phyloP scores from a whole-genome alignment of 192 early-diverging fungal species.

The Neocallimastix lanati region DNA sequence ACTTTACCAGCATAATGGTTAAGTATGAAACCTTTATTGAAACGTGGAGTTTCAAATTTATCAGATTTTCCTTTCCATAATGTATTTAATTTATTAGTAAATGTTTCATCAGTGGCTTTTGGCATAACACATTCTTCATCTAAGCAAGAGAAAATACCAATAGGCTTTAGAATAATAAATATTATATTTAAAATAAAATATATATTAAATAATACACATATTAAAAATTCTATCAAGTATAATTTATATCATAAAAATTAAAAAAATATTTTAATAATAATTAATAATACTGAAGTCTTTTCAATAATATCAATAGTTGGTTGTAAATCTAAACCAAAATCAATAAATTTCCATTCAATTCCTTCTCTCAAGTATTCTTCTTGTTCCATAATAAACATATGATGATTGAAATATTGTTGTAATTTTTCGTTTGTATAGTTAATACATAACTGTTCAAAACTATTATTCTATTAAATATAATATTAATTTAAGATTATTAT shows the following conservation, averaged over 20 bases:
- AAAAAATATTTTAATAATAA: too few relatives aligned
- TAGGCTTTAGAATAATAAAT: slow-evolving; percentile 20
- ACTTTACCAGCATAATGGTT: slow-evolving; percentile 92
- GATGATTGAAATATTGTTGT: slow-evolving; percentile 99
- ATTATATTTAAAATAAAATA: too few relatives aligned
- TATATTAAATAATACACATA: too few relatives aligned
- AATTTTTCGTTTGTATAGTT: slow-evolving; percentile 98
- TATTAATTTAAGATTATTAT: too few relatives aligned
- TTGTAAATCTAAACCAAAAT: slow-evolving; percentile 92
- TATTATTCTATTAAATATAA: slow-evolving; percentile 60
- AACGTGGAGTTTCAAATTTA: slow-evolving; percentile 74
- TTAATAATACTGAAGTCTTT: slow-evolving; percentile 42
- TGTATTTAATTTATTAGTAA: slow-evolving; percentile 74
- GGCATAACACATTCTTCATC: slow-evolving; percentile 98
- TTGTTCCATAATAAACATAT: slow-evolving; percentile 97
- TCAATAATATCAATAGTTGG: slow-evolving; percentile 97
- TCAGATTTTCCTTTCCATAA: slow-evolving; percentile 73
- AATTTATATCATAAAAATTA: too few relatives aligned
- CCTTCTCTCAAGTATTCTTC: slow-evolving; percentile 91
- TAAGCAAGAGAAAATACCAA: slow-evolving; percentile 84
- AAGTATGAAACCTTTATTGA: slow-evolving; percentile 70
- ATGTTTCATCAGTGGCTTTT: slow-evolving; percentile 81
- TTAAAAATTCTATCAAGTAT: too few relatives aligned
- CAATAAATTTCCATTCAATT: slow-evolving; percentile 96
- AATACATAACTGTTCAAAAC: slow-evolving; percentile 97